Evolutionary conservation across 2,329 filamentous ascomycete species (phyloP), one percentile per base, ranked within the genome.

Genomic region (Arthroderma uncinatum): DNA sequence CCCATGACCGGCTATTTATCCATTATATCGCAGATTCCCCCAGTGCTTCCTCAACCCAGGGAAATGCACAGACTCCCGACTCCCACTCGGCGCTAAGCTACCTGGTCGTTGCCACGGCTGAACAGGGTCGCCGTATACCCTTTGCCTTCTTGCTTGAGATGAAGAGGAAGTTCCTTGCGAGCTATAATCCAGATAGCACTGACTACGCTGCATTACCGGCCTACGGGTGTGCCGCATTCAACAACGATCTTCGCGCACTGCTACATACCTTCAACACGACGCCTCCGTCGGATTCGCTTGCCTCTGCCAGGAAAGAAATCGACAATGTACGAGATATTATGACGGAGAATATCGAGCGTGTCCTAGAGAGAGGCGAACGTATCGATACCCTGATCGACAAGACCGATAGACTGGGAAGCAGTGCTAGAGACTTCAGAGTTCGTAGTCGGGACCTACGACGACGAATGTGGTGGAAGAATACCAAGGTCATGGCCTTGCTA

Each of bases 401-500:
- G 82, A 98, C 94, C 53, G 92, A 96, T 70, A 79, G 90, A 44
- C 73, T 98, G 39, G 93, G 92, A 12, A 89, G 88, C 28, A 93
- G 84, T 70, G 90, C 93, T 55, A 79, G 85, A 65, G 93, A 98
- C 70, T 98, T 98, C 69, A 79, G 93, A 55, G 85, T 97, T 16
- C 80, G 92, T 64, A 94, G 87, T 70, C 78, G 90, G 25, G 90
- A 89, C 0, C 72, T 98, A 65, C 87, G 93, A 76, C 81, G 94
- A 68, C 82, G 86, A 73, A 97, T 98, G 93, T 98, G 93, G 93
- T 97, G 92, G 92, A 97, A 97, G 84, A 97, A 98, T 71, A 81
- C 95, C 48, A 94, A 94, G 76, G 74, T 98, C 64, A 95, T 97
- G 90, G 85, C 82, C 5, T 72, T 98, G 64, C 67, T 96, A 47